Conservation (phyloP, 352 stramenopile genomes). For the Phytopythium boreale region DNA sequence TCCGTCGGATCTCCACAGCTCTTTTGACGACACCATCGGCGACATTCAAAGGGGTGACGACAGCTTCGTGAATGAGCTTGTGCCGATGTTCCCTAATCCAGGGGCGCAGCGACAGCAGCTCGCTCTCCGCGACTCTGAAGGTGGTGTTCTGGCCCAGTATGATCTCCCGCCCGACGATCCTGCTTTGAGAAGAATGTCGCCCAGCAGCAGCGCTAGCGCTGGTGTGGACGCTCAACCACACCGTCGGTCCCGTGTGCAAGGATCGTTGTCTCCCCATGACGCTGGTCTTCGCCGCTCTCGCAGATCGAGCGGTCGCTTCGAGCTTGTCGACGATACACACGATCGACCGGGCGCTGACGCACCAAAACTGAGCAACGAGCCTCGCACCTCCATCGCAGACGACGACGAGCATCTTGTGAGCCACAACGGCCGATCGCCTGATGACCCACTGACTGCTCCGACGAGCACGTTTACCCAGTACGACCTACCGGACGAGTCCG, state of each 20-base stretch:
- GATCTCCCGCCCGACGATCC: slow-evolving; percentile 31
- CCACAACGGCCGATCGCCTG: neutral
- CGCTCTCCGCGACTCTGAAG: neutral
- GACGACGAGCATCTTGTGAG: neutral
- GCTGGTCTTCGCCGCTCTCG: neutral
- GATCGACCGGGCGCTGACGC: neutral
- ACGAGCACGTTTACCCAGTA: neutral
- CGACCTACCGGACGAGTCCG: neutral
- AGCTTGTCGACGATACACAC: neutral
- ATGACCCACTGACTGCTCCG: neutral
- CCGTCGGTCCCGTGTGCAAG: neutral
- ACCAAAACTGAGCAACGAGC: neutral
- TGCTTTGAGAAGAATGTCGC: slow-evolving; percentile 29
- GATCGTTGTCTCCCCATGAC: neutral
- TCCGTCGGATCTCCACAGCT: slow-evolving; percentile 58
- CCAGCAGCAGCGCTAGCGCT: neutral
- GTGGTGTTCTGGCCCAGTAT: slow-evolving; percentile 18
- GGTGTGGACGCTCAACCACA: neutral
- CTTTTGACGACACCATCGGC: slow-evolving; percentile 48
- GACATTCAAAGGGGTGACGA: slow-evolving; percentile 25
- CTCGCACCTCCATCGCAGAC: neutral
- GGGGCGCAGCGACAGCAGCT: neutral
- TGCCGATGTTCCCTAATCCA: slow-evolving; percentile 53
- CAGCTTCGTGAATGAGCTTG: slow-evolving; percentile 53
- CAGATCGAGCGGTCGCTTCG: neutral